Evolutionary conservation across 306 rosid species (phyloP).

Genomic region (Cucumis hystrix): DNA sequence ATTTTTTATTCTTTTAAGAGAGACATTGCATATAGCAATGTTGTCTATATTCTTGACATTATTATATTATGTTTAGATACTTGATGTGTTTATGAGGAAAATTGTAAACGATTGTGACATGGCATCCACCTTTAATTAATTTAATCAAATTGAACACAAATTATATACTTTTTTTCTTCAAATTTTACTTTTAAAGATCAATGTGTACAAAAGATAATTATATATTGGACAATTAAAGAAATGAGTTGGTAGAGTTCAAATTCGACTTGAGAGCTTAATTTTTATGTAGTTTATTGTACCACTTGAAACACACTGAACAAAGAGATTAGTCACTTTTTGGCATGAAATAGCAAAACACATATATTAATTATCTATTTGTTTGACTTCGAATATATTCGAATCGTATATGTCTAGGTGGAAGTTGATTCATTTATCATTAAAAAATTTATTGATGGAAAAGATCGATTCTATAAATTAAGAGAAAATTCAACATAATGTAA

Average conservation of each 20-base stretch:
- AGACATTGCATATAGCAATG: neutral
- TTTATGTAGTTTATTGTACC: neutral
- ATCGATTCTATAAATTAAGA: too few relatives aligned
- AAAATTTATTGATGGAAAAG: too few relatives aligned
- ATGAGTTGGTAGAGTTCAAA: neutral
- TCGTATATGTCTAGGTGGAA: neutral
- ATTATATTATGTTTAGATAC: neutral
- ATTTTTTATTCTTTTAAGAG: neutral
- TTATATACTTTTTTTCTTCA: neutral
- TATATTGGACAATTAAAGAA: neutral
- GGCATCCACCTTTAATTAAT: neutral
- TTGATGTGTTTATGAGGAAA: neutral
- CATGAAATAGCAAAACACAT: neutral
- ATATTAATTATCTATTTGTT: neutral
- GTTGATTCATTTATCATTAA: too few relatives aligned
- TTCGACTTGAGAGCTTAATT: neutral
- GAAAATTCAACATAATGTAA: too few relatives aligned
- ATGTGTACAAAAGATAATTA: neutral
- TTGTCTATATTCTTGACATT: neutral
- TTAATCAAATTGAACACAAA: neutral
- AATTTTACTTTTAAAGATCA: neutral
- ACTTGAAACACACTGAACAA: neutral
- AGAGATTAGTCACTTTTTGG: neutral
- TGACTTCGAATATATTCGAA: neutral
- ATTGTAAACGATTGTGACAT: neutral